Evolutionary conservation across 371 early-diverging fungal species (phyloP), one percentile per base, ranked within the genome.

Genomic region (Enteropsectra breve): DNA sequence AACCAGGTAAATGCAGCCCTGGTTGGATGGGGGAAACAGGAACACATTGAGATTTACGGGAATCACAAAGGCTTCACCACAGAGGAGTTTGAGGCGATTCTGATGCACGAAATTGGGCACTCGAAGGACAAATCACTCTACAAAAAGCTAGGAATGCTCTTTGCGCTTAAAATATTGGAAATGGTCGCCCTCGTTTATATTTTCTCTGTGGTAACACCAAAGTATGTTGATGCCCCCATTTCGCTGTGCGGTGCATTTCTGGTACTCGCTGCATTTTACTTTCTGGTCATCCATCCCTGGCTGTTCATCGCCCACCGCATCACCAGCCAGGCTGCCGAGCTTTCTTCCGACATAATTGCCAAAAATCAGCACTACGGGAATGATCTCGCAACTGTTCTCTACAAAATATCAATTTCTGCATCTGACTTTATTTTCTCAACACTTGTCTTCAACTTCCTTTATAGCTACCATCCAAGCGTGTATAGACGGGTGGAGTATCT

Each of bases 21-120:
- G 2, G 66, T 78, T 36, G 79, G 79, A 26, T 63, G 73, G 50
- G 79, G 76, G 15, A 32, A 13, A 28, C 1, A 49, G 18, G 71
- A 58, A 46, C 49, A 72, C 23, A 74, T 78, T 36, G 79, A 78
- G 50, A 76, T 78, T 32, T 78, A 78, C 45, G 81, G 81, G 36
- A 55, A 79, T 49, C 37, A 73, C 5, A 43, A 70, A 13, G 53
- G 69, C 8, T 63, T 76, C 33, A 50, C 49, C 11, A 32, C 55
- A 34, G 50, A 66, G 5, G 68, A 77, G 50, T 50, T 76, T 40
- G 59, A 76, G 34, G 67, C 81, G 0, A 63, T 81, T 48, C 37
- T 81, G 6, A 55, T 79, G 6, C 81, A 81, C 47, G 81, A 81
- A 40, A 69, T 79, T 45, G 81, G 79, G 0, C 81, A 81, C 72